phyloP scores from a whole-genome alignment of 2,329 filamentous ascomycete species.

The Fusarium succisae region DNA sequence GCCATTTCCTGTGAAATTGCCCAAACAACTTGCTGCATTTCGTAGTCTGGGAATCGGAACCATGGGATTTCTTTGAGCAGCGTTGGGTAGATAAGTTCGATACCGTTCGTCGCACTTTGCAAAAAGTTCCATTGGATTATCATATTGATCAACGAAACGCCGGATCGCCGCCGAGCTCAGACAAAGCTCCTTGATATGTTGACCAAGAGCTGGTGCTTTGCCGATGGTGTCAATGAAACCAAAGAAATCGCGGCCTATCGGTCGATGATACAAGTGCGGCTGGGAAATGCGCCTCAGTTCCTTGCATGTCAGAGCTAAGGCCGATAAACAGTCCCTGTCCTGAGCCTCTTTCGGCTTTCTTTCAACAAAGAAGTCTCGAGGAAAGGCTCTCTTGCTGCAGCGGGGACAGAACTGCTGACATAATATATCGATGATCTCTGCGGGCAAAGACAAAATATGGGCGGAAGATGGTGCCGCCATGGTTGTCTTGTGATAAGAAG shows the following conservation, averaged over 20 bases:
- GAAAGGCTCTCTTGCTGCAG: not conserved
- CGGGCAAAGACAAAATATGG: not conserved
- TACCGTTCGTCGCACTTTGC: no score
- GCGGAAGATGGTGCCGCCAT: not conserved
- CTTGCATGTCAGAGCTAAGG: not conserved
- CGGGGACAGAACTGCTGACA: not conserved
- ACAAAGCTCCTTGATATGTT: not conserved
- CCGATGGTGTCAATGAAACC: not conserved
- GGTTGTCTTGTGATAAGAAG: not conserved
- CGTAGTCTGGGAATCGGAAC: no score
- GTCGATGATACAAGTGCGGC: not conserved
- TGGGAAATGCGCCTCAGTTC: not conserved
- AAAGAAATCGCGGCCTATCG: accelerated
- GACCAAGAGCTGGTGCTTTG: not conserved
- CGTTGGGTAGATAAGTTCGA: no score
- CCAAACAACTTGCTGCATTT: no score
- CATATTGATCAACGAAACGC: no score
- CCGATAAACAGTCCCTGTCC: not conserved
- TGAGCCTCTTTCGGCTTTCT: accelerated
- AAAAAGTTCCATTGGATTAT: no score
- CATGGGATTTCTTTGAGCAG: no score
- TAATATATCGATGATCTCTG: not conserved
- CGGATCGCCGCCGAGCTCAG: no score
- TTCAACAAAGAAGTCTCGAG: not conserved
- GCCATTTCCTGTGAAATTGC: no score